phyloP scores from a whole-genome alignment of 2,329 filamentous ascomycete genomes.

The Diaporthe aspalathi region DNA sequence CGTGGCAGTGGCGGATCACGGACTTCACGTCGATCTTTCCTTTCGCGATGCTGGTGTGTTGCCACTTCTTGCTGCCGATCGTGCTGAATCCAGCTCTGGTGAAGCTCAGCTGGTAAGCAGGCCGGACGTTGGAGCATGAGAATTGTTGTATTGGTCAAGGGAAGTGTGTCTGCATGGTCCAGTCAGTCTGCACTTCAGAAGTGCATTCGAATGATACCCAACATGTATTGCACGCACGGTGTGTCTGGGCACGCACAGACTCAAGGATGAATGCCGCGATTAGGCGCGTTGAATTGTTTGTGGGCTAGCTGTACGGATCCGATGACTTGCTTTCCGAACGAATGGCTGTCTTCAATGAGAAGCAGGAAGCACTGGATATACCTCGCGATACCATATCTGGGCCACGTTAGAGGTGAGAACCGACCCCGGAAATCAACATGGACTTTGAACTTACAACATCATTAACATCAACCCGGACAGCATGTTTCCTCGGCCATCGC shows the following conservation, averaged over 20 bases:
- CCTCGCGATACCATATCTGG: background rate
- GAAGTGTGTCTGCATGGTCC: background rate
- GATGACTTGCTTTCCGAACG: background rate
- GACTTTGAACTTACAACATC: background rate
- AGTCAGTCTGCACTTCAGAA: too few species aligned
- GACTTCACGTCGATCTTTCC: slow-evolving; percentile 71
- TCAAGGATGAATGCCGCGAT: background rate
- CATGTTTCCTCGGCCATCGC: background rate
- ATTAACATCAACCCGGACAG: background rate
- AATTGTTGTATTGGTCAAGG: background rate
- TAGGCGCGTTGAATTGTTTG: background rate
- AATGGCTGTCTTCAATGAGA: background rate
- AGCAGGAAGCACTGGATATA: too few species aligned
- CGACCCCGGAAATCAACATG: background rate
- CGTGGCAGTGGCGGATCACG: slow-evolving; percentile 66
- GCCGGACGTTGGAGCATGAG: too few species aligned
- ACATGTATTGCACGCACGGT: background rate
- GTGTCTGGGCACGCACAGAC: background rate
- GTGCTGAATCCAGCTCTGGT: slow-evolving; percentile 72
- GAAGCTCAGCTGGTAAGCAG: slow-evolving; percentile 69
- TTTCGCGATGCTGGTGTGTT: slow-evolving; percentile 61
- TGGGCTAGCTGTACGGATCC: too few species aligned
- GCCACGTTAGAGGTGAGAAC: background rate
- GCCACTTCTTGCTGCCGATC: slow-evolving; percentile 69
- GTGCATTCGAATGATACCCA: background rate